Evolutionary conservation across 768 basidiomycete genomes (phyloP).

Genomic region (Phylloporus sp.): DNA sequence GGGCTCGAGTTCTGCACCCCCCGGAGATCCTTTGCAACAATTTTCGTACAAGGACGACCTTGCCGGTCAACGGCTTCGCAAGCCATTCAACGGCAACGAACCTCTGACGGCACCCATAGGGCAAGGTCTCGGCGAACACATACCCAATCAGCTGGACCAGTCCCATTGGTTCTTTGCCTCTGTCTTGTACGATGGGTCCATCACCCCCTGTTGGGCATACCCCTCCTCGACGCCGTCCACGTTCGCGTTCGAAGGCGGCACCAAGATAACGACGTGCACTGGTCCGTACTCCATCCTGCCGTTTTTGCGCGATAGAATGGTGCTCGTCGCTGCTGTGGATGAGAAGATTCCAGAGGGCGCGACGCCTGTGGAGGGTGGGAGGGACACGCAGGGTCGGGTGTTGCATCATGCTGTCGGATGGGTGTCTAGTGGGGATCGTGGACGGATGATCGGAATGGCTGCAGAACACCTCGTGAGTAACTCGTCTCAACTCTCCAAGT

Average conservation of each 20-base stretch:
- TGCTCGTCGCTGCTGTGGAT: background rate
- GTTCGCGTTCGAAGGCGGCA: background rate
- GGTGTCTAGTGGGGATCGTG: background rate
- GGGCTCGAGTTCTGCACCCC: background rate
- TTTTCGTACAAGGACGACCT: slow-evolving; percentile 1
- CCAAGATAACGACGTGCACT: background rate
- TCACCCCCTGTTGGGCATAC: background rate
- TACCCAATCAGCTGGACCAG: background rate
- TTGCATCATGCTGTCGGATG: slow-evolving; percentile 4
- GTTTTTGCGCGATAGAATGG: background rate
- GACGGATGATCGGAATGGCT: slow-evolving; percentile 1
- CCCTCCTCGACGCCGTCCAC: background rate
- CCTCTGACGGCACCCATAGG: background rate
- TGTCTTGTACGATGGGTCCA: background rate
- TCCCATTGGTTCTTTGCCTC: background rate
- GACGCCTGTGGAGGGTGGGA: slow-evolving; percentile 4
- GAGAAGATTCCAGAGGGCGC: background rate
- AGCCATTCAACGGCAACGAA: slow-evolving; percentile 1
- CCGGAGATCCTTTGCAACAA: background rate
- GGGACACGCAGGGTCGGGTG: background rate
- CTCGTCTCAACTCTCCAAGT: too few relatives aligned
- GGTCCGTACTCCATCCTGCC: slow-evolving; percentile 5
- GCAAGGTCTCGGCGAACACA: background rate
- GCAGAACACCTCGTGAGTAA: slow-evolving; percentile 3
- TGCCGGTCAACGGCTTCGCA: slow-evolving; percentile 3